Evolutionary conservation across 2,329 filamentous ascomycete species (phyloP), one percentile per base, ranked within the genome.

Genomic region (Trichoderma simmonsii): DNA sequence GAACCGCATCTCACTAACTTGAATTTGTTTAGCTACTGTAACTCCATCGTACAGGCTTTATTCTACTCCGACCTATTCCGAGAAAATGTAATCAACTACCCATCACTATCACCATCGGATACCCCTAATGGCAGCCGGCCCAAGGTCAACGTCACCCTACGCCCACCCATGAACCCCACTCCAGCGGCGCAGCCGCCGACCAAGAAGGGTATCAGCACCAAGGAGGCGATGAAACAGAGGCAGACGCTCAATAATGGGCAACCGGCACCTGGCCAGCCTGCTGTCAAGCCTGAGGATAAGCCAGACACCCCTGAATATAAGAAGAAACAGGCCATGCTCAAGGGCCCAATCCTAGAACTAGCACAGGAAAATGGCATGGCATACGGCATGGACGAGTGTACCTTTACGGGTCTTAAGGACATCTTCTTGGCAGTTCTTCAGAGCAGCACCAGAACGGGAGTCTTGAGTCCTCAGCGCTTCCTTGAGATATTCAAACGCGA

Each of bases 61-160:
- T 99, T 97, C 84, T 97, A 97, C 84, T 98, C 95, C 24, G 92
- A 94, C 59, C 90, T 93, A 36, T 99, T 99, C 82, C 93, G 96
- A 83, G 92, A 98, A 84, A 90, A 95, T 79, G 94, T 99, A 76
- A 90, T 99, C 82, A 95, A 93, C 79, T 99, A 97, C 79, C 95
- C 96, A 4, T 87, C 89, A 39, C 86, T 90, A 73, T 90, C 91
- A 5, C 90, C 92, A 12, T 85, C 90, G 74, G 90, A 93, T 78
- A 90, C 88, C 21, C 87, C 94, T 70, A 90, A 92, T 75, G 89
- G 89, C 56, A 82, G 80, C 64, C 80, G 80, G 62, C 82, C 84
- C 48, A 88, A 85, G 81, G 85, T 92, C 76, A 86, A 90, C 76
- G 85, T 92, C 76, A 86, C 89, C 76, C 86, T 92, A 77, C 82